phyloP scores from a whole-genome alignment of 805 yeast species.

The Kodamaea kaohsiungensis region DNA sequence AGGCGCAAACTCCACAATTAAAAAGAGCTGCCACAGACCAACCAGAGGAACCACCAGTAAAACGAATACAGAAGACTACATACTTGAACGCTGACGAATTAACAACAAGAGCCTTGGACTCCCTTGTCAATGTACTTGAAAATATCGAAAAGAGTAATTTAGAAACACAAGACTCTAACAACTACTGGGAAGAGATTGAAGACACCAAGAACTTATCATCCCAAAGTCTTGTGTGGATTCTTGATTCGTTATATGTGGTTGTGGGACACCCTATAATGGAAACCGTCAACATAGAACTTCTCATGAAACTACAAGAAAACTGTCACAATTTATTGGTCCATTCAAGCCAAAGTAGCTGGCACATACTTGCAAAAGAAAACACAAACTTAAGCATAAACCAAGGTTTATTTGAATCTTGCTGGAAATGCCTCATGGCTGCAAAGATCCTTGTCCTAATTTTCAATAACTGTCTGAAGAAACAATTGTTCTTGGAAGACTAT shows the following conservation, averaged over 20 bases:
- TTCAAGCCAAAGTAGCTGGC: slow-evolving; percentile 10
- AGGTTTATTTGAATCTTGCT: slow-evolving; percentile 1
- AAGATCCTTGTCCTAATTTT: slow-evolving; percentile 33
- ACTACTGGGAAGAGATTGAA: slow-evolving; percentile 9
- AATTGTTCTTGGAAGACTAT: slow-evolving; percentile 47
- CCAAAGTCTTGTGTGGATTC: slow-evolving; percentile 13
- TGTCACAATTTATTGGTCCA: slow-evolving; percentile 26
- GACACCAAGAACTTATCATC: slow-evolving; percentile 1
- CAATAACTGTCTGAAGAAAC: slow-evolving; percentile 42
- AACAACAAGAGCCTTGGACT: slow-evolving; percentile 4
- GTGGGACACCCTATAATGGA: slow-evolving; percentile 15
- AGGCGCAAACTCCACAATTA: neutral
- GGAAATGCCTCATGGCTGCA: neutral
- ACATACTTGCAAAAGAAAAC: neutral
- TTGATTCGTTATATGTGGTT: slow-evolving; percentile 30
- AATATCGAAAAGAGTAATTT: slow-evolving; percentile 3
- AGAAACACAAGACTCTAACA: slow-evolving; percentile 21
- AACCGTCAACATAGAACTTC: slow-evolving; percentile 15
- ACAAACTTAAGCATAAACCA: neutral
- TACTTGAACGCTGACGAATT: slow-evolving; percentile 6
- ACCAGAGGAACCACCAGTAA: neutral
- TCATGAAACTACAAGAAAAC: slow-evolving; percentile 25
- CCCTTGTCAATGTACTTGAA: slow-evolving; percentile 2
- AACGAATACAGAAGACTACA: slow-evolving; percentile 10
- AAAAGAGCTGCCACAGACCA: neutral